phyloP scores from a whole-genome alignment of 2,329 filamentous ascomycete species.

The Mycosphaerella arachidis region DNA sequence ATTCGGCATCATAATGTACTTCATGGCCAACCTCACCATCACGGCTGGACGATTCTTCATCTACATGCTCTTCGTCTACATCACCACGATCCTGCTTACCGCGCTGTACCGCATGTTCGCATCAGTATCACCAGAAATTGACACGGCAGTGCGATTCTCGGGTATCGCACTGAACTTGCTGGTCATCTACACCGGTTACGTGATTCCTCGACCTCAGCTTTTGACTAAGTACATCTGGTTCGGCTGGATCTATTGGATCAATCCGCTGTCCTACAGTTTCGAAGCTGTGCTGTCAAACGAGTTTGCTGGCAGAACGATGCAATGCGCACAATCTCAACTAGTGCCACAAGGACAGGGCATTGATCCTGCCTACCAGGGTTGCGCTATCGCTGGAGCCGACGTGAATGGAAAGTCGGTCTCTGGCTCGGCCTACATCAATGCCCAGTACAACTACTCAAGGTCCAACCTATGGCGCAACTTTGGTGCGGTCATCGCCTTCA shows the following conservation, averaged over 20 bases:
- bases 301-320: conserved; percentile 53
- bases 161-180: conserved; percentile 60
- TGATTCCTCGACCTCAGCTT: conserved; percentile 62
- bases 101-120: conserved; percentile 64
- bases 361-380: conserved; percentile 57
- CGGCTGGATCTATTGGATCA: conserved; percentile 55
- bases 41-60: conserved; percentile 62
- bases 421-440: conserved; percentile 52
- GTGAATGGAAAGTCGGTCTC: conserved; percentile 49
- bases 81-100: conserved; percentile 59
- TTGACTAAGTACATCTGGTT: conserved; percentile 60
- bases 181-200: conserved; percentile 62
- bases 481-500: conserved; percentile 71
- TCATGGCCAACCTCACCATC: conserved; percentile 57
- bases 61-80: conserved; percentile 60
- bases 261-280: conserved; percentile 56
- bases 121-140: conserved; percentile 58
- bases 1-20: conserved; percentile 62
- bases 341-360: conserved; percentile 56
- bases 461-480: conserved; percentile 67
- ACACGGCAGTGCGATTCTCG: conserved; percentile 62
- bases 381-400: conserved; percentile 55
- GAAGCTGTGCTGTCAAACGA: conserved; percentile 66
- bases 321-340: conserved; percentile 56
- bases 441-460: conserved; percentile 54